phyloP scores from a whole-genome alignment of 2,329 filamentous ascomycete species.

The Claviceps purpurea region DNA sequence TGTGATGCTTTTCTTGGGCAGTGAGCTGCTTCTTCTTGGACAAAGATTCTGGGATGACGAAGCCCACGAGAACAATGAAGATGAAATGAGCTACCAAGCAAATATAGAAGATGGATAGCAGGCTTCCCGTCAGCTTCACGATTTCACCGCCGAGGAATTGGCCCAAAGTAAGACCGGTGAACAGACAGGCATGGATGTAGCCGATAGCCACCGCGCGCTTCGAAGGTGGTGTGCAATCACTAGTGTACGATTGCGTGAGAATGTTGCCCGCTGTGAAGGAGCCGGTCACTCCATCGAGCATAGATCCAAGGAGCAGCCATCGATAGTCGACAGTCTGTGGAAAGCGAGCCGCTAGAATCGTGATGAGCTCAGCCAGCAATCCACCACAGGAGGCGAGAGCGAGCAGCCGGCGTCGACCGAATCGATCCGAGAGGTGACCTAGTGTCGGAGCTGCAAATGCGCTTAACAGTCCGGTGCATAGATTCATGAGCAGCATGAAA shows the following conservation, averaged over 20 bases:
- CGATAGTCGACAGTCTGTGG: constrained; percentile 62
- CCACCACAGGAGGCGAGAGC: constrained; percentile 62
- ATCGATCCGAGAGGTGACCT: constrained; percentile 74
- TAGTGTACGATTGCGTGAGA: constrained; percentile 72
- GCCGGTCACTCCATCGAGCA: constrained; percentile 72
- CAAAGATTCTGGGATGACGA: constrained; percentile 74
- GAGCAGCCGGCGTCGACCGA: constrained; percentile 65
- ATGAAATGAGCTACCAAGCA: constrained; percentile 57
- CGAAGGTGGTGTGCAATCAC: constrained; percentile 74
- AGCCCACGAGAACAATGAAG: constrained; percentile 59
- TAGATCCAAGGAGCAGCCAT: constrained; percentile 62
- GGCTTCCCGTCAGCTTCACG: constrained; percentile 59
- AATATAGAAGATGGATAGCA: constrained; percentile 76
- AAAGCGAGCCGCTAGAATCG: constrained; percentile 63
- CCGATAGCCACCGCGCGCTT: constrained; percentile 73
- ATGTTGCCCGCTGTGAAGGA: constrained; percentile 75
- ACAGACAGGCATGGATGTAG: constrained; percentile 80
- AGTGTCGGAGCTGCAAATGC: constrained; percentile 72
- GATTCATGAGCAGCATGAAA: constrained; percentile 63
- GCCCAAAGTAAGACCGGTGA: constrained; percentile 76
- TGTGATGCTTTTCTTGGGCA: constrained; percentile 54
- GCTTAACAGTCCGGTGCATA: constrained; percentile 64
- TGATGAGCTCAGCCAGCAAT: constrained; percentile 60
- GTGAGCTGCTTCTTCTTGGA: constrained; percentile 55
- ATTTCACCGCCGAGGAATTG: constrained; percentile 71